Evolutionary conservation across 2,329 filamentous ascomycete species (phyloP).

Genomic region (Colletotrichum cuscutae): DNA sequence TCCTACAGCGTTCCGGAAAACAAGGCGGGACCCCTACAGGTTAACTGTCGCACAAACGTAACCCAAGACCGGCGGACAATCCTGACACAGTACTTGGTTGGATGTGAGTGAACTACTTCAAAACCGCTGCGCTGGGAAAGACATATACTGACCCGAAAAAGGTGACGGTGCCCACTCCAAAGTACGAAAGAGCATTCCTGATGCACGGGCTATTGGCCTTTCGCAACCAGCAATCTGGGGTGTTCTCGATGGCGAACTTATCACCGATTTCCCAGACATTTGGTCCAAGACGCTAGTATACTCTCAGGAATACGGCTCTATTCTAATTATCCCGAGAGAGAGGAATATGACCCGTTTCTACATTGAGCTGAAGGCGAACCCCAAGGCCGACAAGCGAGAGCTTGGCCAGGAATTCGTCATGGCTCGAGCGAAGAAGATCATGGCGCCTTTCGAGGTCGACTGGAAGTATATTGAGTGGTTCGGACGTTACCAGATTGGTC

Average conservation of each 20-base stretch:
- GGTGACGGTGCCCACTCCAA: slow-evolving; percentile 78
- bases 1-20: slow-evolving; percentile 61
- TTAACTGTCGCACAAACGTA: slow-evolving; percentile 63
- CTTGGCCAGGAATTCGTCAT: slow-evolving; percentile 76
- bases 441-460: slow-evolving; percentile 65
- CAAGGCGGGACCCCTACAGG: slow-evolving; percentile 55
- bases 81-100: slow-evolving; percentile 72
- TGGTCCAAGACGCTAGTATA: slow-evolving; percentile 80
- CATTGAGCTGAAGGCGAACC: slow-evolving; percentile 63
- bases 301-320: slow-evolving; percentile 73
- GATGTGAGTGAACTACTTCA: slow-evolving; percentile 57
- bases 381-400: slow-evolving; percentile 52
- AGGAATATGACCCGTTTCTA: slow-evolving; percentile 76
- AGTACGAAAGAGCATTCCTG: slow-evolving; percentile 72
- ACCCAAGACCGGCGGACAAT: slow-evolving; percentile 62
- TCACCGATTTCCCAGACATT: slow-evolving; percentile 79
- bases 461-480: slow-evolving; percentile 77
- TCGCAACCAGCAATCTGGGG: slow-evolving; percentile 72
- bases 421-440: slow-evolving; percentile 70
- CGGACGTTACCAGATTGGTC: slow-evolving; percentile 76
- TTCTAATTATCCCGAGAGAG: slow-evolving; percentile 80
- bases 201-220: slow-evolving; percentile 64
- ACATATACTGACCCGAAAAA: slow-evolving; percentile 37
- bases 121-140: not conserved
- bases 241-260: slow-evolving; percentile 76